Evolutionary conservation across 2,329 filamentous ascomycete species (phyloP).

Genomic region (Alternaria sp.): DNA sequence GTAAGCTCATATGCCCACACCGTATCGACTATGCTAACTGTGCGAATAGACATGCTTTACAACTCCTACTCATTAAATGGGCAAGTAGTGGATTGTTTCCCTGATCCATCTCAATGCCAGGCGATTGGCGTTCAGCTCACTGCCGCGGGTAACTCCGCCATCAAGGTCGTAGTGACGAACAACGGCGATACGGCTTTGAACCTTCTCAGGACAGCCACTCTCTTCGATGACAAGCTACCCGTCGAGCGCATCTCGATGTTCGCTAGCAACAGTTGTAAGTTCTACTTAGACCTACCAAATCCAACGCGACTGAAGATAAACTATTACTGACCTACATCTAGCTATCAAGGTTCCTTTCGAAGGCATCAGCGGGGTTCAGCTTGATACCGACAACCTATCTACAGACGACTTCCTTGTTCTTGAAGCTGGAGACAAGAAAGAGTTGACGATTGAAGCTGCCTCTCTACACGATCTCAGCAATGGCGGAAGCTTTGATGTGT

Average conservation of each 20-base stretch:
- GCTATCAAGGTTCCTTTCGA: neutral
- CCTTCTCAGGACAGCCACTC: conserved; percentile 61
- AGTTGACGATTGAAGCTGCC: neutral
- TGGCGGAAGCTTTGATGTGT: conserved; percentile 50
- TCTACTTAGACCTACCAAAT: neutral
- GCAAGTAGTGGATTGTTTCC: neutral
- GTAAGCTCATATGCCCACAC: neutral
- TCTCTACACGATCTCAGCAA: neutral
- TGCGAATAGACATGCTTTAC: neutral
- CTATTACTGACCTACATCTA: neutral
- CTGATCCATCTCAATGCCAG: neutral
- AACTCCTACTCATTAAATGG: neutral
- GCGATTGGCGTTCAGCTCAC: conserved; percentile 50
- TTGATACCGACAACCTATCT: neutral
- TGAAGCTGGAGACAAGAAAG: neutral
- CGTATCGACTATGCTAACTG: neutral
- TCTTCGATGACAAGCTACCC: conserved; percentile 57
- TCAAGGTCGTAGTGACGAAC: conserved; percentile 63
- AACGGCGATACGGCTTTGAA: conserved; percentile 58
- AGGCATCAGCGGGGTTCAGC: neutral
- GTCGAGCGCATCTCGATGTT: conserved; percentile 62
- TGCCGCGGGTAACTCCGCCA: conserved; percentile 58
- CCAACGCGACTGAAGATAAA: neutral
- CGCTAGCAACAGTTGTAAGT: conserved; percentile 49
- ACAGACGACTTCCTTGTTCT: neutral